Conservation (phyloP, 345 rosid species). For the Eutrema yunnanense region DNA sequence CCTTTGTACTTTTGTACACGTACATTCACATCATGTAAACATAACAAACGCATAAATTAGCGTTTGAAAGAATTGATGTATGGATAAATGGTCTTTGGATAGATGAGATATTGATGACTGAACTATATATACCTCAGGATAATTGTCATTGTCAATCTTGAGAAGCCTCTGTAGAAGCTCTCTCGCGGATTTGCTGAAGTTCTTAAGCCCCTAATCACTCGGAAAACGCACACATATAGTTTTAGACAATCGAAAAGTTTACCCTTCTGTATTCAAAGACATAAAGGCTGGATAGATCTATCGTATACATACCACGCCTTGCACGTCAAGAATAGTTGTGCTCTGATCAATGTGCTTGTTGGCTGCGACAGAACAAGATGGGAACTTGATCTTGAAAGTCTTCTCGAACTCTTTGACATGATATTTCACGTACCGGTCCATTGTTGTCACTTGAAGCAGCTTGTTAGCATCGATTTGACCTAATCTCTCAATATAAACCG, state of each 20-base stretch:
- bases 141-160: constrained; percentile 79
- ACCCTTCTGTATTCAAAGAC: not conserved
- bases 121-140: constrained; percentile 69
- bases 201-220: constrained; percentile 69
- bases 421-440: constrained; percentile 88
- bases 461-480: constrained; percentile 89
- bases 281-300: not conserved
- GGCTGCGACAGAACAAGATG: constrained; percentile 89
- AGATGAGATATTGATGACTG: not conserved
- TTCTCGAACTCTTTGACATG: constrained; percentile 97
- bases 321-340: constrained; percentile 96
- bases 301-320: constrained; percentile 80
- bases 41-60: not conserved
- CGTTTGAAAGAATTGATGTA: not conserved
- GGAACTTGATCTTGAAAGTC: constrained; percentile 79
- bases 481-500: constrained; percentile 87
- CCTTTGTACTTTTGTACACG: not conserved
- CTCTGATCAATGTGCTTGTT: constrained; percentile 95
- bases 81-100: not conserved
- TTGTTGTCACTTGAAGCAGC: constrained; percentile 86
- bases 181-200: constrained; percentile 79
- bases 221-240: not conserved
- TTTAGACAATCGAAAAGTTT: not conserved
- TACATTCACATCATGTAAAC: not conserved
- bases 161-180: constrained; percentile 67